Evolutionary conservation across 2,329 filamentous ascomycete genomes (phyloP).

Genomic region (Atkinsonella hypoxylon): DNA sequence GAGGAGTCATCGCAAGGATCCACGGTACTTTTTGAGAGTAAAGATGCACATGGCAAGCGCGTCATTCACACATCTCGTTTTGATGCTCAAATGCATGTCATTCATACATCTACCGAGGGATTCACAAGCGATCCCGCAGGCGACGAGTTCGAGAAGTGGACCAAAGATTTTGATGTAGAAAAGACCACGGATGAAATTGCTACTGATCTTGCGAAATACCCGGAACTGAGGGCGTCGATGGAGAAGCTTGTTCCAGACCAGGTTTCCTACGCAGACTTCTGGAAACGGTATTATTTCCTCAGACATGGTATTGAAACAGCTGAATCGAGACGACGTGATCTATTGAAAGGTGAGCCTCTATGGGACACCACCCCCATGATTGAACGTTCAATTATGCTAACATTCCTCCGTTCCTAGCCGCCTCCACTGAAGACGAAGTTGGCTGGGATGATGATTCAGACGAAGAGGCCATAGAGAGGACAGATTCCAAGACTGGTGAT

Average conservation of each 20-base stretch:
- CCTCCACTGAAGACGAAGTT: conserved; percentile 59
- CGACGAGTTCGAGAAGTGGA: conserved; percentile 64
- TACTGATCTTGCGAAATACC: conserved; percentile 71
- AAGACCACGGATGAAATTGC: conserved; percentile 76
- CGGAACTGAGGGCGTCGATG: conserved; percentile 79
- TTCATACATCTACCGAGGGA: conserved; percentile 73
- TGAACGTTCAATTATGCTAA: conserved; percentile 7
- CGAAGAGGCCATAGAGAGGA: conserved; percentile 20
- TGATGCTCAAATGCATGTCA: conserved; percentile 90
- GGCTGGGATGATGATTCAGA: conserved; percentile 56
- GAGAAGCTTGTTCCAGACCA: conserved; percentile 89
- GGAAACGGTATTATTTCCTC: conserved; percentile 92
- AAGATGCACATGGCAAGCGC: conserved; percentile 77
- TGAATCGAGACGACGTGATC: conserved; percentile 75
- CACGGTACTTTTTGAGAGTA: conserved; percentile 82
- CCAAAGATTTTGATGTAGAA: conserved; percentile 64
- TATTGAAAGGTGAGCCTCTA: conserved; percentile 63
- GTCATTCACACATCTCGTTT: conserved; percentile 92
- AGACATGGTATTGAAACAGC: conserved; percentile 87
- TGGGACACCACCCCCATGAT: no score
- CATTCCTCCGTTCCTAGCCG: conserved; percentile 32
- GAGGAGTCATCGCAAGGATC: conserved; percentile 38
- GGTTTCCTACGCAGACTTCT: conserved; percentile 83
- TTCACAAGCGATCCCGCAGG: conserved; percentile 73
- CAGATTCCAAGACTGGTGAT: conserved; percentile 12